phyloP scores from a whole-genome alignment of 805 yeast species.

The Zygoascus biomembranicola region DNA sequence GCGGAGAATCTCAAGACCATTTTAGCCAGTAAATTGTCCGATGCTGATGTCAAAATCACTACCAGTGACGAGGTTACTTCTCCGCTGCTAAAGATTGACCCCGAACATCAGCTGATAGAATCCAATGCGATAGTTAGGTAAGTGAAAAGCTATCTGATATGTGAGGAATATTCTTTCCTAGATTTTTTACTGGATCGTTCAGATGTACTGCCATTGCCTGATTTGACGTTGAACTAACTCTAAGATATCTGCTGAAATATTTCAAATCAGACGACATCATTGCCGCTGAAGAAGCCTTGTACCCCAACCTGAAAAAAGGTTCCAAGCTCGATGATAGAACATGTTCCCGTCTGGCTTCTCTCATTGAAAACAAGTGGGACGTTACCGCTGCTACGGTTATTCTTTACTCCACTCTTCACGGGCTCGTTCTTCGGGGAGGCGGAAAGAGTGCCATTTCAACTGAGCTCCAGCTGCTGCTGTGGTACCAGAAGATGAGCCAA shows the following conservation, averaged over 20 bases:
- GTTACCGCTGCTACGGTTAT: conserved; percentile 35
- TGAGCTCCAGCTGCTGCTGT: conserved; percentile 23
- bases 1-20: conserved; percentile 37
- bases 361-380: conserved; percentile 21
- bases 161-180: conserved; percentile 9
- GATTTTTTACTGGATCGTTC: background rate
- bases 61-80: conserved; percentile 11
- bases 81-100: conserved; percentile 13
- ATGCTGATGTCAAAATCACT: conserved; percentile 23
- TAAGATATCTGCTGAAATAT: conserved; percentile 22
- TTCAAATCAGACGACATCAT: conserved; percentile 1
- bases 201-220: no score
- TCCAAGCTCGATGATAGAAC: conserved; percentile 18
- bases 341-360: conserved; percentile 14
- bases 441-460: conserved; percentile 27
- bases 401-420: conserved; percentile 37
- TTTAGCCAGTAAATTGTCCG: conserved; percentile 33
- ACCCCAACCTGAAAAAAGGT: conserved; percentile 27
- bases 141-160: conserved; percentile 17
- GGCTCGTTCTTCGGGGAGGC: conserved; percentile 26
- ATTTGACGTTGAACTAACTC: background rate
- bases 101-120: conserved; percentile 31
- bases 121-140: conserved; percentile 46
- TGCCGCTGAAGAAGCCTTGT: conserved; percentile 34
- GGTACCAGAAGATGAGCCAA: conserved; percentile 27